A percentile compares a stretch with the other conserved stretches of the same genome.
These are phyloP conservation scores for Fusarium scirpi DNA, from an alignment of 2,329 filamentous ascomycete genomes.

Conservation along the genomic window DNA sequence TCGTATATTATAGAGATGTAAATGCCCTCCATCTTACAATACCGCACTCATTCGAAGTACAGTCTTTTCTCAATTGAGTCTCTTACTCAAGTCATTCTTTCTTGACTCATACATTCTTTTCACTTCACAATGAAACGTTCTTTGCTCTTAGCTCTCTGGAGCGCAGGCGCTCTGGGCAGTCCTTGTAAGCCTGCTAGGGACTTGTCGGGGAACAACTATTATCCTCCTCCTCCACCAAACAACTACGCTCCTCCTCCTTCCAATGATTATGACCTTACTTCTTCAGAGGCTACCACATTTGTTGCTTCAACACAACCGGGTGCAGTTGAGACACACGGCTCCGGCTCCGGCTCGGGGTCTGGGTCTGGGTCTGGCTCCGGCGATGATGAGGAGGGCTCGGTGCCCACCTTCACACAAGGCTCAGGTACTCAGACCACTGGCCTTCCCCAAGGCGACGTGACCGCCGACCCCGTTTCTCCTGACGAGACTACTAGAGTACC, in stretches of 20 bases:
- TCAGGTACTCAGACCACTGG: neutral
- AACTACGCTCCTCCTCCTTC: neutral
- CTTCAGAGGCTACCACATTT: neutral
- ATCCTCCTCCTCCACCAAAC: neutral
- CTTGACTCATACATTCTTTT: neutral
- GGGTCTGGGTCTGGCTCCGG: too few relatives aligned
- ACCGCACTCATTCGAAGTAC: neutral
- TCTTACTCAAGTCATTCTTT: neutral
- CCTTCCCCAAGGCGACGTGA: neutral
- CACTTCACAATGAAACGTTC: constrained; percentile 4
- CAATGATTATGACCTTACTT: neutral
- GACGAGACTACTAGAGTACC: neutral
- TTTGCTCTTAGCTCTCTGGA: constrained; percentile 18
- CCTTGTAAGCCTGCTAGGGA: neutral
- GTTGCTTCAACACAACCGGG: neutral
- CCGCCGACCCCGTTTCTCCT: neutral
- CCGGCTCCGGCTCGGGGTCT: neutral
- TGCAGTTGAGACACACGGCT: neutral
- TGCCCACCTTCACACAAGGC: neutral
- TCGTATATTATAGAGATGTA: accelerated
- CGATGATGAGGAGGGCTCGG: neutral
- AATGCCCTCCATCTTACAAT: neutral
- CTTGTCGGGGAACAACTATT: accelerated
- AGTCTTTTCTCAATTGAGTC: too few relatives aligned
- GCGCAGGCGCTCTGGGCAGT: neutral